Base-by-base conservation (phyloP, 176 grass and related monocot genomes). In the Metroxylon sagu region DNA sequence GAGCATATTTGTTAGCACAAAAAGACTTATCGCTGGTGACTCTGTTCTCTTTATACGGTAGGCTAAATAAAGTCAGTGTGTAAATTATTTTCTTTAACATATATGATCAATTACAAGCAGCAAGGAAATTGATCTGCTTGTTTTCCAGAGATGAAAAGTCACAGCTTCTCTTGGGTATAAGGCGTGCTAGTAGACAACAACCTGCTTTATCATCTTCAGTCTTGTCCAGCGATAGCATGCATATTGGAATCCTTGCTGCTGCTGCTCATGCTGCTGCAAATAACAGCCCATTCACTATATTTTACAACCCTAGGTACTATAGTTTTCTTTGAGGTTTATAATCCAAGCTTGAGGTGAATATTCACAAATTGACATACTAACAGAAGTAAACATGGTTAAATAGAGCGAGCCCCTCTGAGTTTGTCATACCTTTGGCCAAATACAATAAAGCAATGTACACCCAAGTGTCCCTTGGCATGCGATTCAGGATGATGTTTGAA, bases 401-500 rank as follows among this genome's bases (percentile, higher is more conserved):
- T 74, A 98, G 94, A 76, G 82, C 94, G 15, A 85, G 94, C 54
- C 88, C 94, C 59, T 98, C 88, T 14, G 94, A 98, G 80, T 98
- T 98, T 69, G 82, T 98, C 31, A 85, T 98, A 14, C 94, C 94
- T 58, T 80, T 98, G 48, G 94, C 94, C 26, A 98, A 98, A 61
- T 98, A 93, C 64, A 83, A 89, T 58, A 98, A 98, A 66, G 94
- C 94, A 57, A 21, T 98, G 76, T 98, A 98, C 73, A 92, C 88
- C 56, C 94, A 98, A 77, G 85, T 98, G 39, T 92, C 94, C 62
- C 87, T 89, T 54, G 94, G 94, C 60, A 98, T 98, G 94, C 66
- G 94, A 62, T 98, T 98, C 62, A 86, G 94, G 67, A 98, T 98
- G 94, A 61, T 98, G 54, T 98, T 98, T 53, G 94, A 98, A 60